phyloP scores from a whole-genome alignment of 805 yeast species.

The Candida caryicola region DNA sequence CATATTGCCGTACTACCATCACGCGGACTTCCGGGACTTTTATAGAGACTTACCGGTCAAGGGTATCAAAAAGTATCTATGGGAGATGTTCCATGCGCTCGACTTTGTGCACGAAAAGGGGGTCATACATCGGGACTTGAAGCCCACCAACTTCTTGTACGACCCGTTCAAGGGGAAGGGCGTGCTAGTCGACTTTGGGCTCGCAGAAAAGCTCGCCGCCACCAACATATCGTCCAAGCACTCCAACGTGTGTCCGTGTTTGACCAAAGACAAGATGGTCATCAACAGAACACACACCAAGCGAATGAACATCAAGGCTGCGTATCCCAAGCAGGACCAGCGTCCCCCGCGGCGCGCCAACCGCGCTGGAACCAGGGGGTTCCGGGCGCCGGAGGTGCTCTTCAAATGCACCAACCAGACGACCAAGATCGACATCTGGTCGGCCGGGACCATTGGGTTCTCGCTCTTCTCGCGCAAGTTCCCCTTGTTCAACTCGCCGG shows the following conservation, averaged over 20 bases:
- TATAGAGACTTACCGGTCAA: conserved; percentile 74
- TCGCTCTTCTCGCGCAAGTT: conserved; percentile 76
- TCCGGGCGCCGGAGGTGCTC: conserved; percentile 90
- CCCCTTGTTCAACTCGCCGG: conserved; percentile 92
- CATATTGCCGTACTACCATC: conserved; percentile 86
- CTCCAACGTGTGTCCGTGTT: conserved; percentile 56
- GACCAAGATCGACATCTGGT: conserved; percentile 84
- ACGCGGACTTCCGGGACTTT: conserved; percentile 85
- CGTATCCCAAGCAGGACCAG: conserved; percentile 83
- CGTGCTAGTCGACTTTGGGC: conserved; percentile 86
- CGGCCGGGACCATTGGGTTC: conserved; percentile 84
- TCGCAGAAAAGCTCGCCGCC: conserved; percentile 60
- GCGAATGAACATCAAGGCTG: conserved; percentile 34
- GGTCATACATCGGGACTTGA: conserved; percentile 42
- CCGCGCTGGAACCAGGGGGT: conserved; percentile 95
- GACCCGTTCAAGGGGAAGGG: conserved; percentile 68
- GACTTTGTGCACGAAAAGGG: conserved; percentile 52
- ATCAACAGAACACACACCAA: conserved; percentile 18
- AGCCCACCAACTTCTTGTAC: conserved; percentile 66
- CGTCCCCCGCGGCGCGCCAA: conserved; percentile 91
- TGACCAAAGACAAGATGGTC: conserved; percentile 31
- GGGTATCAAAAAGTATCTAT: conserved; percentile 79
- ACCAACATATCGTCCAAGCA: conserved; percentile 9
- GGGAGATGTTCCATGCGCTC: conserved; percentile 74
- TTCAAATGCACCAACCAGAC: conserved; percentile 83